Base-by-base conservation (phyloP, 495 filamentous ascomycete genomes). In the Zalerion maritima region DNA sequence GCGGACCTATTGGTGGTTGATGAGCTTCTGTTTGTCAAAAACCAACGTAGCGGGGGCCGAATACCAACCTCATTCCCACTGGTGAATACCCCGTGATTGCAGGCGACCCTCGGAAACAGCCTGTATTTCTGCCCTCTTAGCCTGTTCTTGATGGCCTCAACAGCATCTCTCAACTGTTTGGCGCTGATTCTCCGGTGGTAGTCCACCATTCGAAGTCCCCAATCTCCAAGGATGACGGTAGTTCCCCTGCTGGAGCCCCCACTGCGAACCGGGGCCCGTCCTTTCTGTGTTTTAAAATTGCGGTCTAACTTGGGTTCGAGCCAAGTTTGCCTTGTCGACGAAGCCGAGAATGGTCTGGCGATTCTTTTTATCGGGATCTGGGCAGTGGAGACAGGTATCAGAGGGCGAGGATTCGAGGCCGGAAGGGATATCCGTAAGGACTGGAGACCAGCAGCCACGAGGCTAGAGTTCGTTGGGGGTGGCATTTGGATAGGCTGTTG, bases 221-320 rank as follows among this genome's bases (percentile, higher is more conserved):
- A 96, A 54, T 96, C 87, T 31, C 89, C 89, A 85, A 85, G 94
- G 29, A 85, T 68, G 8, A 99, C 80, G 1, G 87, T 96, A 27
- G 89, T 99, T 35, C 89, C 89, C 36, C 87, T 81, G 6, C 67
- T 74, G 22, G 79, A 86, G 28, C 89, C 91, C 18, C 89, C 91
- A 1, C 85, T 99, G 21, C 78, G 69, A 23, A 96, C 82, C 43
- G 83, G 71, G 24, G 80, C 73, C 2, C 82, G 75, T 18, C 89
- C 91, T 59, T 94, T 96, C 46, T 79, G 78, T 40, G 87, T 86
- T 53, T 89, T 89, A 28, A 72, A 70, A 41, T 61, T 78, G 36
- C 85, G 78, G 38, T 70, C 60, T 35, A 71, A 55, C 50, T 73
- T 79, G 6, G 86, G 85, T 18, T 75, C 66, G 12, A 94, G 77